A percentile compares a stretch with the other conserved stretches of the same genome.
phyloP scores from a whole-genome alignment of 2,329 filamentous ascomycete genomes.

The Fonsecaea pedrosoi region DNA sequence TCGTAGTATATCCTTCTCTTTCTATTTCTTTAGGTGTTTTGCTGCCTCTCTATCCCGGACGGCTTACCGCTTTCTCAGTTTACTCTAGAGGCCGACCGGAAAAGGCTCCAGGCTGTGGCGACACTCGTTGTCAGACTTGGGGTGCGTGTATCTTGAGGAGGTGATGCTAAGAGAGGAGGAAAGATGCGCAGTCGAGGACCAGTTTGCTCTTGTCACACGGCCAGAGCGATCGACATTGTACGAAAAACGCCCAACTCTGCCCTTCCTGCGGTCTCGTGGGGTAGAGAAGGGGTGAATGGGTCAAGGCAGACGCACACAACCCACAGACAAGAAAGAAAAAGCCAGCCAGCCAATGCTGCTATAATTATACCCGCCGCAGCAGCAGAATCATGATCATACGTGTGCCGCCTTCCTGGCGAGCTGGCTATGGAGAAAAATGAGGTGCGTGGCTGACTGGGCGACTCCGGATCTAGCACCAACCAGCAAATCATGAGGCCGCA shows the following conservation, averaged over 20 bases:
- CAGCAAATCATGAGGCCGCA: conserved; percentile 28
- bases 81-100: neutral
- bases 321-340: neutral
- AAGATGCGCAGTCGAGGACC: neutral
- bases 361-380: conserved; percentile 2
- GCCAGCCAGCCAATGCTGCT: neutral
- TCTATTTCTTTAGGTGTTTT: neutral
- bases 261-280: neutral
- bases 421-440: conserved; percentile 6
- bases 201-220: neutral
- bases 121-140: neutral
- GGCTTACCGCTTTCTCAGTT: neutral
- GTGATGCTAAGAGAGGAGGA: neutral
- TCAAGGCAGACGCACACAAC: neutral
- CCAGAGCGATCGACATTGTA: neutral
- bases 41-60: neutral
- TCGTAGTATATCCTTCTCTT: neutral
- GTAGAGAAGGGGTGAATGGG: neutral
- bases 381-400: neutral
- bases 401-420: neutral
- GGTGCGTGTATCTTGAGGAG: neutral
- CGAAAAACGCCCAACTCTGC: neutral
- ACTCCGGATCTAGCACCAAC: conserved; percentile 31
- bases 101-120: neutral
- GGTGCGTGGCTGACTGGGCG: conserved; percentile 19